A percentile compares a stretch with the other conserved stretches of the same genome.
phyloP scores from a whole-genome alignment of 1,284 basidiomycete genomes.

The Irpex sp. region DNA sequence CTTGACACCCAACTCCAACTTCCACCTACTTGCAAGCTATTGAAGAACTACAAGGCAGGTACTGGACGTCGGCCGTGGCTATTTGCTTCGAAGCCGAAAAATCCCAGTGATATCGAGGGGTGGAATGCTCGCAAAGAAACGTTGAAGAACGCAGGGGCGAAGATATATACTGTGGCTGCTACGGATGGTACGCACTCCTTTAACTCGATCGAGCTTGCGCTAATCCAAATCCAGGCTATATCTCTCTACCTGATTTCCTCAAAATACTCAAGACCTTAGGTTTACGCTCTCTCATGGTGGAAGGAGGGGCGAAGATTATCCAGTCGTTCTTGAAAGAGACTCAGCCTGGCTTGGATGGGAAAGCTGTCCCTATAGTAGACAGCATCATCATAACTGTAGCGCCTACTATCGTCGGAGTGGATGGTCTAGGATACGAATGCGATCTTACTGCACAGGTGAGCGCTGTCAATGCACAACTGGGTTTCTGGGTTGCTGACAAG shows the following conservation, averaged over 20 bases:
- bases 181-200: conserved; percentile 20
- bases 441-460: conserved; percentile 19
- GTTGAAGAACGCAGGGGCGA: conserved; percentile 47
- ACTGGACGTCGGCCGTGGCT: conserved; percentile 75
- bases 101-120: conserved; percentile 18
- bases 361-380: conserved; percentile 43
- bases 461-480: too few species aligned
- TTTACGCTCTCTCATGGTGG: conserved; percentile 85
- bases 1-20: conserved; percentile 76
- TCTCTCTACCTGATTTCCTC: conserved; percentile 51
- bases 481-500: too few species aligned
- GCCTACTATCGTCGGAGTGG: conserved; percentile 71
- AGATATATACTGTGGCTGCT: conserved; percentile 38
- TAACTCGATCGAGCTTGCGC: background rate
- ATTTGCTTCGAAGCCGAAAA: conserved; percentile 39
- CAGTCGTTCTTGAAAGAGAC: conserved; percentile 60
- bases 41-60: conserved; percentile 58
- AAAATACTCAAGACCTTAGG: conserved; percentile 44
- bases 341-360: background rate
- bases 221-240: conserved; percentile 27
- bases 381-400: conserved; percentile 79
- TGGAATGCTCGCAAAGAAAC: conserved; percentile 35
- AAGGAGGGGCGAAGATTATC: conserved; percentile 87
- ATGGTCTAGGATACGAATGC: conserved; percentile 57
- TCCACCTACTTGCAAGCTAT: conserved; percentile 63